Evolutionary conservation across 805 yeast species (phyloP).

Genomic region (Ogataea kodamae): DNA sequence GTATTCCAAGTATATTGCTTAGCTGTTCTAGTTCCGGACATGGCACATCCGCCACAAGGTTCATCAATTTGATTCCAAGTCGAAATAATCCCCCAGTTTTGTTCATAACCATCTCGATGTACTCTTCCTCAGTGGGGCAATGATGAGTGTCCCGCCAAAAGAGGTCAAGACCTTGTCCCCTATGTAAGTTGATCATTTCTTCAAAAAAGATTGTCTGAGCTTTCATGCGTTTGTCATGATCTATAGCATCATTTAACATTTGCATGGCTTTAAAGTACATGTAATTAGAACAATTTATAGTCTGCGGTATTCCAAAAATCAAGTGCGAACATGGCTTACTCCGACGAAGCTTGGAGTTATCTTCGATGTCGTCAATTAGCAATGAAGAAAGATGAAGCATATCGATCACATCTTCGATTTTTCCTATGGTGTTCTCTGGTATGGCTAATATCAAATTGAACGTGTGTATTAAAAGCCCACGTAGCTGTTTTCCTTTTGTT

Average conservation of each 20-base stretch:
- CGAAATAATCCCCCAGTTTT: slow-evolving; percentile 90
- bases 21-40: slow-evolving; percentile 45
- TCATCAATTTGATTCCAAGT: slow-evolving; percentile 65
- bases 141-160: slow-evolving; percentile 74
- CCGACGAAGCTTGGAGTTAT: slow-evolving; percentile 63
- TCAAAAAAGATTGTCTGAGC: slow-evolving; percentile 50
- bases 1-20: slow-evolving; percentile 73
- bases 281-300: slow-evolving; percentile 79
- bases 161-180: slow-evolving; percentile 87
- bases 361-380: slow-evolving; percentile 87
- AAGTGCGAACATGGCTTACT: slow-evolving; percentile 79
- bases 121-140: slow-evolving; percentile 61
- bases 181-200: slow-evolving; percentile 76
- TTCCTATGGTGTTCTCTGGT: slow-evolving; percentile 35
- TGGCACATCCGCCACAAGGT: slow-evolving; percentile 16
- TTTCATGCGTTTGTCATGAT: slow-evolving; percentile 20
- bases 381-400: slow-evolving; percentile 64
- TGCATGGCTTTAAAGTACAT: slow-evolving; percentile 72
- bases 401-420: slow-evolving; percentile 49
- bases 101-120: slow-evolving; percentile 76
- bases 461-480: slow-evolving; percentile 45
- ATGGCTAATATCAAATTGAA: slow-evolving; percentile 53
- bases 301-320: slow-evolving; percentile 71
- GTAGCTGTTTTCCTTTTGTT: slow-evolving; percentile 55
- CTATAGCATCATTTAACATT: slow-evolving; percentile 35